phyloP scores from a whole-genome alignment of 371 early-diverging fungal species.

The Dichotomocladium elegans region DNA sequence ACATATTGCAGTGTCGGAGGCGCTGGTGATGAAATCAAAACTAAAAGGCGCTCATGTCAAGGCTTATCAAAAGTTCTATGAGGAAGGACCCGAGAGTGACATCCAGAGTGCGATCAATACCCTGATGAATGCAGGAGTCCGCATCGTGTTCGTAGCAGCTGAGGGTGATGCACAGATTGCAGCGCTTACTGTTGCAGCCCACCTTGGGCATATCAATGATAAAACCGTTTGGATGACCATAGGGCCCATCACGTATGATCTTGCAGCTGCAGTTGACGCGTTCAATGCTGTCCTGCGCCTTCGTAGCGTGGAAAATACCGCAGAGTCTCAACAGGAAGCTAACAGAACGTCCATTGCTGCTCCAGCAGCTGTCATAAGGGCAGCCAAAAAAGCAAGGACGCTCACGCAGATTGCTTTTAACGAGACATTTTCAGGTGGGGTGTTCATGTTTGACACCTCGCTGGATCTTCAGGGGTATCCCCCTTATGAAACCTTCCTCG shows the following conservation, averaged over 20 bases:
- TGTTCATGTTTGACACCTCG: slow-evolving; percentile 27
- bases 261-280: slow-evolving; percentile 12
- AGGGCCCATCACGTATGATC: slow-evolving; percentile 11
- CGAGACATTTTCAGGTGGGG: slow-evolving; percentile 40
- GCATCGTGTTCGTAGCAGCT: slow-evolving; percentile 49
- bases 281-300: slow-evolving; percentile 30
- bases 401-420: slow-evolving; percentile 26
- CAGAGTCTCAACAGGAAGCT: not conserved
- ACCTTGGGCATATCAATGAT: slow-evolving; percentile 37
- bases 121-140: slow-evolving; percentile 37
- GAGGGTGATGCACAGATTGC: slow-evolving; percentile 37
- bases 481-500: slow-evolving; percentile 43
- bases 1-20: slow-evolving; percentile 46
- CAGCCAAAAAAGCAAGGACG: slow-evolving; percentile 18
- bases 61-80: slow-evolving; percentile 44
- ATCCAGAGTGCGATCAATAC: slow-evolving; percentile 35
- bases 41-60: slow-evolving; percentile 35
- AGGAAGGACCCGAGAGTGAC: slow-evolving; percentile 41
- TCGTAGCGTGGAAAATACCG: not conserved
- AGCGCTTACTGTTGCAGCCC: slow-evolving; percentile 32
- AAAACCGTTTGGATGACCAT: slow-evolving; percentile 38
- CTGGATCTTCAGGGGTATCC: slow-evolving; percentile 37
- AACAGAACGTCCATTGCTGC: not conserved
- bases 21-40: slow-evolving; percentile 37
- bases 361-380: slow-evolving; percentile 15